Evolutionary conservation across 108 stramenopile species (phyloP), one percentile per base, ranked within the genome.

Genomic region (Cyclotella atomus): DNA sequence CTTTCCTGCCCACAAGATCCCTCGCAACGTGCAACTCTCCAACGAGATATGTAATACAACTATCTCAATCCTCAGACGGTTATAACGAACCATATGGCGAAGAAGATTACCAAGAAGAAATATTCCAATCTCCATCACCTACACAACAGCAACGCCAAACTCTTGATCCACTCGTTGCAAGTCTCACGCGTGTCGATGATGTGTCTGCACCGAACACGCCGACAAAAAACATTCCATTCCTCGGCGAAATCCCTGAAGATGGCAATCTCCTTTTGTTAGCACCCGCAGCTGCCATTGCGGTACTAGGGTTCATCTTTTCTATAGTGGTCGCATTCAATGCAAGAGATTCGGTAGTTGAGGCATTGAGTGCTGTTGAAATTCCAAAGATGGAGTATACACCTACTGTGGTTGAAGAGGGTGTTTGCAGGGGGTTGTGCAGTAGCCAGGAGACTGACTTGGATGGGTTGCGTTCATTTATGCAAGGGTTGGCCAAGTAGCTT

Each of bases 161-260:
- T 24, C 29, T 91, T 52, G 90, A 91, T 83, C 89, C 89, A n/a
- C 83, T 91, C 32, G 74, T 91, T 68, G 85, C 82, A 7, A 79
- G 70, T 57, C 36, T 91, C n/a, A 90, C 89, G 24, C 83, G 88
- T 44, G 79, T 77, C 47, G 86, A 89, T 41, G 81, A 78, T 30
- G 45, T 74, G 17, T 36, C 54, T 46, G 53, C 73, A 14, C 21
- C 38, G 7, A 72, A 81, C 61, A 68, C 52, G 15, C 72, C 74
- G 3, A 86, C 74, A 20, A 52, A 65, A n/a, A 77, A 81, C 19
- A 53, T 85, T 23, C 90, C 92, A 29, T 61, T 90, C 17, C 73
- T 90, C 35, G 92, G 92, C 9, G 92, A 93, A 76, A 49, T 93
- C 19, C 80, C 88, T 20, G 72, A 78, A n/a, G 90, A 91, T 76